Conservation (phyloP, 2,329 filamentous ascomycete genomes). For the Blumeriella jaapii region DNA sequence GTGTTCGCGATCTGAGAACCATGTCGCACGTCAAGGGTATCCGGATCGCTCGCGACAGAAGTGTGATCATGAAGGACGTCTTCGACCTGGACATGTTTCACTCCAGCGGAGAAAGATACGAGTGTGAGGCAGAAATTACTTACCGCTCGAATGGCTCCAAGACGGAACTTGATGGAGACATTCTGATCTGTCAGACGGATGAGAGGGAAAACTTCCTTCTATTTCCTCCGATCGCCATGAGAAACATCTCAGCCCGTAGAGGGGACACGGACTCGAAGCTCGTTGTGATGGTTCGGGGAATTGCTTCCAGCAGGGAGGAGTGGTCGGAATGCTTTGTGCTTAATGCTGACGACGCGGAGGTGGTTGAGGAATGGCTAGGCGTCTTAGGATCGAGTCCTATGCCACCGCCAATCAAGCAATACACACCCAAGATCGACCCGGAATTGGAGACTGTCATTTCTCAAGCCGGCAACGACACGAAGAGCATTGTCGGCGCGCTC, state of each 20-base stretch:
- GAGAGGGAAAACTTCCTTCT: slow-evolving; percentile 66
- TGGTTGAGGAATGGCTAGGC: slow-evolving; percentile 71
- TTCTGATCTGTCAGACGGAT: slow-evolving; percentile 89
- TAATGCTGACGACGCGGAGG: slow-evolving; percentile 47
- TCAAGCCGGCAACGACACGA: slow-evolving; percentile 9
- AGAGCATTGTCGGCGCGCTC: slow-evolving; percentile 8
- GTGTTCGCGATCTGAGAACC: slow-evolving; percentile 68
- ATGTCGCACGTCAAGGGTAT: slow-evolving; percentile 60
- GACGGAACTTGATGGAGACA: slow-evolving; percentile 59
- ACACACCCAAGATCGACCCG: slow-evolving; percentile 21
- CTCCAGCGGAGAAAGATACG: slow-evolving; percentile 80
- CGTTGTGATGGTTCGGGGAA: slow-evolving; percentile 76
- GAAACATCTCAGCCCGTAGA: slow-evolving; percentile 65
- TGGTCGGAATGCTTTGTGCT: slow-evolving; percentile 84
- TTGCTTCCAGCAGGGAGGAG: slow-evolving; percentile 43
- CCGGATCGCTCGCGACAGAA: slow-evolving; percentile 61
- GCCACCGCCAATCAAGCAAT: slow-evolving; percentile 33
- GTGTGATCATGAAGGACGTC: slow-evolving; percentile 80
- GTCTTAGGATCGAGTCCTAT: slow-evolving; percentile 62
- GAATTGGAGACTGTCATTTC: slow-evolving; percentile 11
- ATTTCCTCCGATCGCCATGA: slow-evolving; percentile 73
- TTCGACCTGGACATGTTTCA: slow-evolving; percentile 80
- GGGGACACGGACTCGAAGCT: slow-evolving; percentile 62
- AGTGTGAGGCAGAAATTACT: slow-evolving; percentile 79
- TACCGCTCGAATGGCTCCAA: slow-evolving; percentile 68